Evolutionary conservation across 768 basidiomycete species (phyloP), one percentile per base, ranked within the genome.

Genomic region (Omphalotus guepiniiformis): DNA sequence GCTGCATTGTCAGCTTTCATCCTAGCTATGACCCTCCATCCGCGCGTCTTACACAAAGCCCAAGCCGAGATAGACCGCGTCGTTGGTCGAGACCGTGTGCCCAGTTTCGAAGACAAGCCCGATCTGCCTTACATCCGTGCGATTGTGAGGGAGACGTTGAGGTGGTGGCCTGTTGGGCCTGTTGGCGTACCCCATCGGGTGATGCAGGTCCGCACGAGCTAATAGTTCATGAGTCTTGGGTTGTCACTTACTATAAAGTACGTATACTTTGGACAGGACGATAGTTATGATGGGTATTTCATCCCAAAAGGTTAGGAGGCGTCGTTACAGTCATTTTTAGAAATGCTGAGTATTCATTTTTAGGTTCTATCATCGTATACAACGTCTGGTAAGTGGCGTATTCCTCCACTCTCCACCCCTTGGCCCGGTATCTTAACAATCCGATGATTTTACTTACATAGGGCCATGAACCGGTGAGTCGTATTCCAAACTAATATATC

Each of bases 31-130:
- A 52, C 62, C 3, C 52, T 62, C 9, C 52, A 68, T 42, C 71
- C 69, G 1, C 62, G 66, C 1, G 56, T 66, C 4, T 69, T 68
- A 44, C 53, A 51, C 26, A 58, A 56, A 16, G 67, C 65, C 6
- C 69, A 71, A 49, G 60, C 53, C 1, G 71, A 73, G 47, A 51
- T 75, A 7, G 72, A 72, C 37, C 23, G 52, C 6, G 63, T 68
- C 5, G 48, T 68, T n/a, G 65, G 65, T 0, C 44, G 45, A 2
- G 61, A 55, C 8, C 57, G 67, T 3, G 56, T 75, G 16, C 72
- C 72, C 1, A 56, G 50, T 6, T 54, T 68, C 25, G 58, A 52
- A 16, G 72, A 72, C 48, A 51, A 59, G 2, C 47, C 47, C 1
- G 25, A 53, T 12, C 51, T 73, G 3, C 68, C 69, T 0, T 72